Percentiles rank a stretch among this genome's conserved stretches.
Evolutionary conservation across 495 filamentous ascomycete species (phyloP).

Genomic region (Penicillium robsamsonii): DNA sequence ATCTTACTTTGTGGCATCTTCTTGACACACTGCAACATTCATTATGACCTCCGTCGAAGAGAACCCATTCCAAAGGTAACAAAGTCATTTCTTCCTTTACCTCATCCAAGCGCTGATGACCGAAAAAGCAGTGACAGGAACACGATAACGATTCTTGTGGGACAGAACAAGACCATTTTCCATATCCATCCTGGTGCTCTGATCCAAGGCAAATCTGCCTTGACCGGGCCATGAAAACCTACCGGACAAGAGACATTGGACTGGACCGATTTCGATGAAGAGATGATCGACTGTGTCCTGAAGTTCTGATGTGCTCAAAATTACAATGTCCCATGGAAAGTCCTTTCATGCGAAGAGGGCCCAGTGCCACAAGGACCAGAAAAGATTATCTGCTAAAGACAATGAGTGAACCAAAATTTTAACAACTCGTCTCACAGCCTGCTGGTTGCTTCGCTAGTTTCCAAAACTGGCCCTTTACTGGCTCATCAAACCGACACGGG

Average conservation of each 20-base stretch:
- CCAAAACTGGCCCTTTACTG: too few species aligned
- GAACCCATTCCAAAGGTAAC: too few species aligned
- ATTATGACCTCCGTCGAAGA: too few species aligned
- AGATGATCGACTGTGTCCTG: neutral
- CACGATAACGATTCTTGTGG: neutral
- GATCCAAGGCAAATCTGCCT: neutral
- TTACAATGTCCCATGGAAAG: neutral
- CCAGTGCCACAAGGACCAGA: neutral
- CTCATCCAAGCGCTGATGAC: too few species aligned
- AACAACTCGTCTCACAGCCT: neutral
- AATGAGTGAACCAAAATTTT: neutral
- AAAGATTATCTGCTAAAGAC: neutral
- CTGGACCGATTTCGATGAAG: neutral
- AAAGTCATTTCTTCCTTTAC: too few species aligned
- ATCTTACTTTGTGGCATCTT: too few species aligned
- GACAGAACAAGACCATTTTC: neutral
- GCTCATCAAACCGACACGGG: neutral
- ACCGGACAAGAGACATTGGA: neutral
- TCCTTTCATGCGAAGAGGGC: neutral
- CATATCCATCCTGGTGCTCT: neutral
- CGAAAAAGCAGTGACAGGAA: neutral
- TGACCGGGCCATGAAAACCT: neutral
- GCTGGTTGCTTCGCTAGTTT: neutral
- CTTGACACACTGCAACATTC: too few species aligned
- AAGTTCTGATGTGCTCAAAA: neutral